phyloP scores from a whole-genome alignment of 192 early-diverging fungal genomes.

The Powellomyces hirtus region DNA sequence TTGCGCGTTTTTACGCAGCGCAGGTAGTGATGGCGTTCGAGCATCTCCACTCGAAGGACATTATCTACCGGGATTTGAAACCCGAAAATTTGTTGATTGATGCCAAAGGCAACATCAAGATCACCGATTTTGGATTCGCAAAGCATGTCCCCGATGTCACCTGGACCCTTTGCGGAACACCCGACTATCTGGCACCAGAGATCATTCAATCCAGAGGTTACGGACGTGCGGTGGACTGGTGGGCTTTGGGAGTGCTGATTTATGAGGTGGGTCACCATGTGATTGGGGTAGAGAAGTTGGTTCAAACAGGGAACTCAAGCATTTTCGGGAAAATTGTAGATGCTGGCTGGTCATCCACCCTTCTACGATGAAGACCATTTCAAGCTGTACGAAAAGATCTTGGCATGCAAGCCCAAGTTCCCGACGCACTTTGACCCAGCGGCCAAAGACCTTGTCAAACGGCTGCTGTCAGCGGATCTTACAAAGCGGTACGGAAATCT shows the following conservation, averaged over 20 bases:
- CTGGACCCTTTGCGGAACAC: slow-evolving; percentile 85
- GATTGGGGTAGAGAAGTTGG: not conserved
- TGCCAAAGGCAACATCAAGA: slow-evolving; percentile 76
- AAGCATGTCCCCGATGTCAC: slow-evolving; percentile 80
- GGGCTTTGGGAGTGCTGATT: slow-evolving; percentile 64
- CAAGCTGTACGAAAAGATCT: slow-evolving; percentile 73
- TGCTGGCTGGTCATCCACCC: slow-evolving; percentile 70
- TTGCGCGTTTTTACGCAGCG: slow-evolving; percentile 86
- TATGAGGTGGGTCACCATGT: slow-evolving; percentile 48
- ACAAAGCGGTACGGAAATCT: slow-evolving; percentile 80
- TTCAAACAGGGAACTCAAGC: not conserved
- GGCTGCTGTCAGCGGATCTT: slow-evolving; percentile 67
- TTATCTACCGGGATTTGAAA: slow-evolving; percentile 91
- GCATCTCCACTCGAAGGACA: slow-evolving; percentile 80
- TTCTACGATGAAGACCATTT: slow-evolving; percentile 73
- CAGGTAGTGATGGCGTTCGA: slow-evolving; percentile 88
- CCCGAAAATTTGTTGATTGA: slow-evolving; percentile 69
- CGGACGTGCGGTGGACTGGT: slow-evolving; percentile 68
- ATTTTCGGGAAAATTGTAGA: slow-evolving; percentile 41
- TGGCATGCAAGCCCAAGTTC: slow-evolving; percentile 66
- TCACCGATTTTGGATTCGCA: slow-evolving; percentile 84
- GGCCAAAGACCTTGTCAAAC: slow-evolving; percentile 73
- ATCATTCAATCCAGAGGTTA: slow-evolving; percentile 72
- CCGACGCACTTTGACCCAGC: slow-evolving; percentile 70
- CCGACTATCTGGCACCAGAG: slow-evolving; percentile 71